Conservation (phyloP, 495 filamentous ascomycete genomes). For the Penicillium tannophilum region DNA sequence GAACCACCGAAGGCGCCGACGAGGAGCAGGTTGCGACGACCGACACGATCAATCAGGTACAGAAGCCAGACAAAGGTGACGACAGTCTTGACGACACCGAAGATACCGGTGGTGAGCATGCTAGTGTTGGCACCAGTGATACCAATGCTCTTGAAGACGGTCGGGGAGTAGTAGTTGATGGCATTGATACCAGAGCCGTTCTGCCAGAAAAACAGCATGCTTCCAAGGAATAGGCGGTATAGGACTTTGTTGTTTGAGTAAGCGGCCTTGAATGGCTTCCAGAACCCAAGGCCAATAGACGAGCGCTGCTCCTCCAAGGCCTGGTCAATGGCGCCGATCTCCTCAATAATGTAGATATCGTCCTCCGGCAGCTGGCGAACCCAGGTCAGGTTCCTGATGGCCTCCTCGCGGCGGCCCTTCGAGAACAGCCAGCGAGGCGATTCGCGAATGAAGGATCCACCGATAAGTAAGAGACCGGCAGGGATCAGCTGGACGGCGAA, state of each 20-base stretch:
- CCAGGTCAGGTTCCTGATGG: slow-evolving; percentile 62
- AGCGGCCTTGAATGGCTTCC: slow-evolving; percentile 65
- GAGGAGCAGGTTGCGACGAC: slow-evolving; percentile 69
- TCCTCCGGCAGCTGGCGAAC: slow-evolving; percentile 59
- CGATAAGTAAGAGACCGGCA: slow-evolving; percentile 47
- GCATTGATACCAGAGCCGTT: slow-evolving; percentile 70
- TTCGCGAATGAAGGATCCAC: slow-evolving; percentile 52
- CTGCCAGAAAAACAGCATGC: slow-evolving; percentile 69
- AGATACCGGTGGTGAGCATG: slow-evolving; percentile 56
- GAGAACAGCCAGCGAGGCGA: slow-evolving; percentile 60
- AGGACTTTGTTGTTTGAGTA: slow-evolving; percentile 55
- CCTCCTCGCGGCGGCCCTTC: slow-evolving; percentile 51
- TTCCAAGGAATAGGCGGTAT: slow-evolving; percentile 69
- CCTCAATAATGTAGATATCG: slow-evolving; percentile 68
- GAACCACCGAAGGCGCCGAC: slow-evolving; percentile 71
- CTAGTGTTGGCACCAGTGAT: slow-evolving; percentile 51
- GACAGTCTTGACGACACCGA: slow-evolving; percentile 57
- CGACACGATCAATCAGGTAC: slow-evolving; percentile 71
- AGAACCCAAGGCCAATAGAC: slow-evolving; percentile 66
- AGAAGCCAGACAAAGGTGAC: slow-evolving; percentile 66
- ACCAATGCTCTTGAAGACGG: slow-evolving; percentile 63
- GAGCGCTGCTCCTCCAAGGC: slow-evolving; percentile 61
- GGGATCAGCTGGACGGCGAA: slow-evolving; percentile 59
- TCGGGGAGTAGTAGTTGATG: slow-evolving; percentile 68
- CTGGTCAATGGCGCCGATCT: slow-evolving; percentile 62